Evolutionary conservation across 805 yeast genomes (phyloP).

Genomic region (Candida mattraensis): DNA sequence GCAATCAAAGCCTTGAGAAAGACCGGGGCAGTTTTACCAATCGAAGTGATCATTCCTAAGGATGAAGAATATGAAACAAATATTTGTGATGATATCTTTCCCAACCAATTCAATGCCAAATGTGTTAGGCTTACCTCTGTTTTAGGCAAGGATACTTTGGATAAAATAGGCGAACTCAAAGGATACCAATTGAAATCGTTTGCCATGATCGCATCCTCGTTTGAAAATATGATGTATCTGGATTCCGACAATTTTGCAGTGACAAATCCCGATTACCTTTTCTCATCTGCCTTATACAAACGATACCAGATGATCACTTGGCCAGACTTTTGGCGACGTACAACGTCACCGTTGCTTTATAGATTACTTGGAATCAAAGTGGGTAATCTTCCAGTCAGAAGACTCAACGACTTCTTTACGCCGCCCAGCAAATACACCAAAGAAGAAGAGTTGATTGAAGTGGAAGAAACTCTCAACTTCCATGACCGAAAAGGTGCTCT

Average conservation of each 20-base stretch:
- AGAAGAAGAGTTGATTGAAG: conserved; percentile 13
- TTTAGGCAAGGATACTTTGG: conserved; percentile 29
- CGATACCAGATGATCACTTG: conserved; percentile 58
- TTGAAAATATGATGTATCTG: conserved; percentile 43
- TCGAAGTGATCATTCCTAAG: conserved; percentile 44
- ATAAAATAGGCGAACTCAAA: conserved; percentile 21
- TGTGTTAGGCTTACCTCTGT: conserved; percentile 42
- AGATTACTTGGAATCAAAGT: conserved; percentile 33
- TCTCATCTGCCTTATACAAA: conserved; percentile 42
- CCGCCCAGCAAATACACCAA: conserved; percentile 17
- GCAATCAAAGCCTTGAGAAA: conserved; percentile 42
- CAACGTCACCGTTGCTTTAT: conserved; percentile 62
- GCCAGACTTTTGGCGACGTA: conserved; percentile 79
- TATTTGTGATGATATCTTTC: conserved; percentile 38
- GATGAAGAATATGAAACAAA: conserved; percentile 39
- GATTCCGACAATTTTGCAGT: conserved; percentile 51
- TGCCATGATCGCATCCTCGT: conserved; percentile 45
- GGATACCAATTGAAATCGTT: conserved; percentile 43
- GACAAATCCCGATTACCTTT: conserved; percentile 38
- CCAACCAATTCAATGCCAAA: conserved; percentile 38
- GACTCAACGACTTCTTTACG: conserved; percentile 25
- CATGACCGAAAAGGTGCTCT: conserved; percentile 65
- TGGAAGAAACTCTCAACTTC: conserved; percentile 37
- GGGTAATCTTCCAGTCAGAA: conserved; percentile 27
- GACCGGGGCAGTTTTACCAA: conserved; percentile 43